A percentile compares a stretch with the other conserved stretches of the same genome.
Conservation (phyloP, 2,329 filamentous ascomycete species). For the Microsporum canis region DNA sequence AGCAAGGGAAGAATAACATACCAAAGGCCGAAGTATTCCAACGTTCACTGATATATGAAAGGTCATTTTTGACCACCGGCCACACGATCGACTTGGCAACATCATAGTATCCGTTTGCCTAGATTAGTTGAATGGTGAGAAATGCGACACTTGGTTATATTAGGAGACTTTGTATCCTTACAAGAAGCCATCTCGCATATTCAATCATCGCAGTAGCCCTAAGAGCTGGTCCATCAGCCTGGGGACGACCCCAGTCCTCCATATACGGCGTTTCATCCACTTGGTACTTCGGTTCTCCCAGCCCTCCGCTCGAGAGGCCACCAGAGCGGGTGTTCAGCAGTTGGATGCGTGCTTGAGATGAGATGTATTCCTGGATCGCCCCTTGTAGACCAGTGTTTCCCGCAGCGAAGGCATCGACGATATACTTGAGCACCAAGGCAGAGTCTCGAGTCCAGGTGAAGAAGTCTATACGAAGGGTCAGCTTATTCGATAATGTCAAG, state of each 20-base stretch:
- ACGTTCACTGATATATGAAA: slow-evolving; percentile 62
- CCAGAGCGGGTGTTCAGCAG: slow-evolving; percentile 58
- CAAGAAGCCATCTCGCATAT: slow-evolving; percentile 56
- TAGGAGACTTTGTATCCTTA: slow-evolving; percentile 8
- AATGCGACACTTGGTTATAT: not conserved
- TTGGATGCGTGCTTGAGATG: slow-evolving; percentile 54
- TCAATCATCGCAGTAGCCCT: slow-evolving; percentile 25
- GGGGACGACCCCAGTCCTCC: slow-evolving; percentile 62
- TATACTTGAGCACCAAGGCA: slow-evolving; percentile 57
- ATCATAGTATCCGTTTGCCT: slow-evolving; percentile 42
- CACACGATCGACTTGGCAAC: slow-evolving; percentile 49
- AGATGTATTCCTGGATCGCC: slow-evolving; percentile 57
- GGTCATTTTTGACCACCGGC: slow-evolving; percentile 64
- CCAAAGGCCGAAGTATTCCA: slow-evolving; percentile 53
- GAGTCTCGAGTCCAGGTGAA: slow-evolving; percentile 70
- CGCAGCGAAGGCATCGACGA: slow-evolving; percentile 56
- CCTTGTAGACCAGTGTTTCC: slow-evolving; percentile 50
- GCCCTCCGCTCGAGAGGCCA: slow-evolving; percentile 36
- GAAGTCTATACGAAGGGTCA: slow-evolving; percentile 43
- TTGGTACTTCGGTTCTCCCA: slow-evolving; percentile 64
- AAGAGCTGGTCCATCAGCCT: slow-evolving; percentile 40
- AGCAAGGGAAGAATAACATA: slow-evolving; percentile 10
- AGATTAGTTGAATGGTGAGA: not conserved
- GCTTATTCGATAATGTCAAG: not conserved
- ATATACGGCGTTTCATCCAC: slow-evolving; percentile 52